Conservation (phyloP, 2,329 filamentous ascomycete species). For the Aureobasidium sp. region DNA sequence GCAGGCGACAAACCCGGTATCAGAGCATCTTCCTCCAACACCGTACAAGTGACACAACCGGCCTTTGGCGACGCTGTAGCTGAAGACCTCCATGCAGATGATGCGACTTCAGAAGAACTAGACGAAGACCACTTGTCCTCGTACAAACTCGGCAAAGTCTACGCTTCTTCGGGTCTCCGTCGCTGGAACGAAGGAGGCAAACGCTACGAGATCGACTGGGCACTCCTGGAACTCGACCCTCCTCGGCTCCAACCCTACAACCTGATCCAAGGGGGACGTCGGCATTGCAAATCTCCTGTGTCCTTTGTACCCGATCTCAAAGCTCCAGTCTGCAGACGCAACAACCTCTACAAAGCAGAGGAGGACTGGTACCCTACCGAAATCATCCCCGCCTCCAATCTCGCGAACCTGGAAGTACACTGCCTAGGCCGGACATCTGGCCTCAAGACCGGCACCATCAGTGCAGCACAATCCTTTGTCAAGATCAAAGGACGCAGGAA, state of each 20-base stretch:
- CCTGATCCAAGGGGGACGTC: constrained; percentile 48
- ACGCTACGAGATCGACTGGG: constrained; percentile 93
- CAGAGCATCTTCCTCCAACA: constrained; percentile 63
- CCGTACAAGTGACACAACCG: constrained; percentile 80
- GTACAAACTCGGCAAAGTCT: constrained; percentile 71
- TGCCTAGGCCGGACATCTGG: constrained; percentile 84
- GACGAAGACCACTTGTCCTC: constrained; percentile 71
- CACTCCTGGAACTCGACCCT: constrained; percentile 70
- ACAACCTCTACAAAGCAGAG: constrained; percentile 18
- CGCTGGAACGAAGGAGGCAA: constrained; percentile 45
- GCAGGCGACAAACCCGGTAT: constrained; percentile 68
- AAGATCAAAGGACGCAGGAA: constrained; percentile 79
- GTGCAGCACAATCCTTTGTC: constrained; percentile 69
- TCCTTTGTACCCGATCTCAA: constrained; percentile 25
- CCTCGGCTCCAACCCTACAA: constrained; percentile 65
- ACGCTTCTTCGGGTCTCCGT: constrained; percentile 82
- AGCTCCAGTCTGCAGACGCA: constrained; percentile 19
- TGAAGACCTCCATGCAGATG: constrained; percentile 70
- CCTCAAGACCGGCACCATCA: constrained; percentile 67
- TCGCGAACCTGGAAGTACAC: constrained; percentile 72
- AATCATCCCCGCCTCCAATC: constrained; percentile 47
- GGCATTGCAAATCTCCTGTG: constrained; percentile 26
- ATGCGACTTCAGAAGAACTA: constrained; percentile 60
- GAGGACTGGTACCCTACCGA: constrained; percentile 33
- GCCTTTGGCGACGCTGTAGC: constrained; percentile 64